These are phyloP conservation scores for Ceratocystis colombiana DNA, from an alignment of 2,329 filamentous ascomycete genomes.

Conservation along the genomic window DNA sequence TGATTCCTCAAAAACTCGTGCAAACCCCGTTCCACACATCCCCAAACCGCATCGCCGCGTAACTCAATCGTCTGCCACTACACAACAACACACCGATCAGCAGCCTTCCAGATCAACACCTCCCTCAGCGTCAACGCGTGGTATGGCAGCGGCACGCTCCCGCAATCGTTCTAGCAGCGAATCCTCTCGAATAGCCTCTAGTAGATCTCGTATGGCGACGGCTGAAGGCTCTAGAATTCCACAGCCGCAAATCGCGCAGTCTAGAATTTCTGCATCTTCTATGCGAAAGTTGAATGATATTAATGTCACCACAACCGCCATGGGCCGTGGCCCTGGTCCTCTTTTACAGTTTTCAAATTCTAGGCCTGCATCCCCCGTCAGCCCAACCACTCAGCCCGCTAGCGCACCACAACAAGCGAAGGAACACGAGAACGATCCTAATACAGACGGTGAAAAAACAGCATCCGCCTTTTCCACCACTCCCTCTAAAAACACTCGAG, in stretches of 20 bases:
- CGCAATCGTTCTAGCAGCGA: conserved; percentile 21
- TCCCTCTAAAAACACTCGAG: conserved; percentile 6
- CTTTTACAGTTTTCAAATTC: conserved; percentile 16
- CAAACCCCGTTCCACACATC: background rate
- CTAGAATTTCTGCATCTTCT: conserved; percentile 36
- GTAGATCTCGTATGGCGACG: conserved; percentile 21
- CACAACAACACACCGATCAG: conserved; percentile 44
- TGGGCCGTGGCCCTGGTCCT: conserved; percentile 11
- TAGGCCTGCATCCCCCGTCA: conserved; percentile 1
- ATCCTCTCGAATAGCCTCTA: conserved; percentile 22
- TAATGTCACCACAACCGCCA: background rate
- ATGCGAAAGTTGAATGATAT: conserved; percentile 34
- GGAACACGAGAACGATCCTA: background rate
- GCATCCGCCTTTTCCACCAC: background rate
- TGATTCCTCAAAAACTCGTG: conserved; percentile 9
- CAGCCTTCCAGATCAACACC: conserved; percentile 8
- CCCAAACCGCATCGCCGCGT: background rate
- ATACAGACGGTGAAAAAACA: background rate
- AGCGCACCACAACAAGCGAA: conserved; percentile 3
- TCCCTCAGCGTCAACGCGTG: conserved; percentile 9
- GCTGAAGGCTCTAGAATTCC: conserved; percentile 14
- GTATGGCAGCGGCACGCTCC: conserved; percentile 18
- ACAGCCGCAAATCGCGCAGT: conserved; percentile 14
- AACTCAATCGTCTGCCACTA: conserved; percentile 28
- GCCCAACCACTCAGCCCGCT: background rate